Conservation (phyloP, 2,329 filamentous ascomycete genomes). For the Cytospora leucostoma region DNA sequence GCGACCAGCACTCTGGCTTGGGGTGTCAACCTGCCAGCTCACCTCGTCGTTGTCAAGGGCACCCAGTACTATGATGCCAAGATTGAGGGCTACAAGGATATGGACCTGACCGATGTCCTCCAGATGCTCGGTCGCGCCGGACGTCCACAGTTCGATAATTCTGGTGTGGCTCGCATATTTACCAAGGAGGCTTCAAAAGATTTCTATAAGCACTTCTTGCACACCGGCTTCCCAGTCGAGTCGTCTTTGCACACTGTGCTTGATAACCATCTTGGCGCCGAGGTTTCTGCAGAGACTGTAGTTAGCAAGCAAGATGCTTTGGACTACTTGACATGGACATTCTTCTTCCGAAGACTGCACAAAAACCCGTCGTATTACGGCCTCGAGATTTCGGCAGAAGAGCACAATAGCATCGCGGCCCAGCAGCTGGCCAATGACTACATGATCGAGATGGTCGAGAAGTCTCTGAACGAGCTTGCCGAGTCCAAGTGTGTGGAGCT, state of each 20-base stretch:
- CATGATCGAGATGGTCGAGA: constrained; percentile 90
- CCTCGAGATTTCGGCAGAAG: constrained; percentile 87
- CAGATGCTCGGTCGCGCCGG: constrained; percentile 98
- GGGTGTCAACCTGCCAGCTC: constrained; percentile 96
- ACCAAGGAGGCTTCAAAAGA: constrained; percentile 97
- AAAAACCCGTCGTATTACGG: constrained; percentile 99
- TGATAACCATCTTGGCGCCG: constrained; percentile 94
- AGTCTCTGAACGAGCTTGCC: constrained; percentile 78
- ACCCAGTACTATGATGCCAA: constrained; percentile 99
- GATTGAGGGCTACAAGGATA: constrained; percentile 95
- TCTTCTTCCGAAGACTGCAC: constrained; percentile 95
- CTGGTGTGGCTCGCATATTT: constrained; percentile 94
- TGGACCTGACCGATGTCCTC: constrained; percentile 96
- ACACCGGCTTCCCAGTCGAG: constrained; percentile 97
- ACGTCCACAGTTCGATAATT: constrained; percentile 93
- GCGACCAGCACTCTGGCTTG: constrained; percentile 95
- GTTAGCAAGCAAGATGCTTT: constrained; percentile 94
- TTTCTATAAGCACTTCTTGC: constrained; percentile 98
- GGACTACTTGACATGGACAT: constrained; percentile 98
- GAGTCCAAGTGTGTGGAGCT: constrained; percentile 82
- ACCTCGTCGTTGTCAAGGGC: constrained; percentile 95
- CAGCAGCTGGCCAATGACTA: constrained; percentile 89
- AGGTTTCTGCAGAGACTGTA: constrained; percentile 91
- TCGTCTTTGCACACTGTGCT: constrained; percentile 94
- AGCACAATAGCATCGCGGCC: constrained; percentile 83